Percentiles rank a stretch among this genome's conserved stretches.
Conservation (phyloP, 192 early-diverging fungal species). For the Endogone sp. region DNA sequence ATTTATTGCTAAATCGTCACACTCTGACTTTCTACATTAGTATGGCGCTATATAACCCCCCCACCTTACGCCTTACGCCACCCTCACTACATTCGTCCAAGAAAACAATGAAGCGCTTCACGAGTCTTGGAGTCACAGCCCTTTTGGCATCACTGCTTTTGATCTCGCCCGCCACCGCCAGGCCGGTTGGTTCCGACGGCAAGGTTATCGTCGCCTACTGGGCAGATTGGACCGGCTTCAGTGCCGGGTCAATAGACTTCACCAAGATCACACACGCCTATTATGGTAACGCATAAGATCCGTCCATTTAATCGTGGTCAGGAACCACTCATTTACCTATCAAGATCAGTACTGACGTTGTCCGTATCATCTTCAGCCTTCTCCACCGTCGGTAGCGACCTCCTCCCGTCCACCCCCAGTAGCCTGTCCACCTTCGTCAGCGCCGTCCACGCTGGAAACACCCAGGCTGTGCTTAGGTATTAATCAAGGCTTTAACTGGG, state of each 20-base stretch:
- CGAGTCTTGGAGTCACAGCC: neutral
- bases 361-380: neutral
- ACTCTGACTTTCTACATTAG: no score
- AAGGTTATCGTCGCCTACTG: conserved; percentile 12
- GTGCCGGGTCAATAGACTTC: conserved; percentile 2
- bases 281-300: conserved; percentile 4
- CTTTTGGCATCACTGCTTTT: neutral
- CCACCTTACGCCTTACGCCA: no score
- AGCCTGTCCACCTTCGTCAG: conserved; percentile 22
- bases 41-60: no score
- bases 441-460: conserved; percentile 35
- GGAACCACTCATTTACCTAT: neutral
- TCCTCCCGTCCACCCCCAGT: neutral
- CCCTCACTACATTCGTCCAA: no score
- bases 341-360: no score
- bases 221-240: neutral
- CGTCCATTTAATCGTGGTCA: neutral
- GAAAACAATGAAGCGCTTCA: neutral
- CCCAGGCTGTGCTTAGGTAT: no score
- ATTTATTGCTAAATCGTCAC: no score
- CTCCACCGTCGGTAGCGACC: neutral
- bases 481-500: no score
- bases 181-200: conserved; percentile 9
- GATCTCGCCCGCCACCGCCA: neutral
- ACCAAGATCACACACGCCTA: conserved; percentile 5